These are phyloP conservation scores for Camelina sativa DNA, from an alignment of 345 rosid species.

Conservation along the genomic window DNA sequence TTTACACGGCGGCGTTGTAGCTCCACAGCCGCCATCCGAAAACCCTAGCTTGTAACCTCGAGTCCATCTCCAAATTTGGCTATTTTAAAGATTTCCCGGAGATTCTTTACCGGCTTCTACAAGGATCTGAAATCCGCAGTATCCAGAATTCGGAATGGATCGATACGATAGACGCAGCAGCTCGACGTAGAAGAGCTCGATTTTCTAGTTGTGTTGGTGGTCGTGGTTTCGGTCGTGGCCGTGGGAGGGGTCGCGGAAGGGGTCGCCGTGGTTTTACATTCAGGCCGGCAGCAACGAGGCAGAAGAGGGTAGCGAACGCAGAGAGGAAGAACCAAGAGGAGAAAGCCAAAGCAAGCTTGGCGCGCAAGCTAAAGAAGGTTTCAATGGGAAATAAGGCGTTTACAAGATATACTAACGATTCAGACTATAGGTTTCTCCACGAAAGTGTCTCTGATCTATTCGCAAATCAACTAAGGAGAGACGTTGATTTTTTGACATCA, in stretches of 20 bases:
- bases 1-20: slow-evolving; percentile 2
- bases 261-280: neutral
- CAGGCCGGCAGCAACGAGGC: neutral
- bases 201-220: too few species aligned
- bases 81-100: slow-evolving; percentile 1
- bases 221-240: neutral
- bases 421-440: neutral
- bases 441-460: neutral
- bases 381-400: neutral
- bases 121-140: neutral
- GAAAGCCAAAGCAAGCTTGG: neutral
- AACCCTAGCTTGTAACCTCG: slow-evolving; percentile 2
- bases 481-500: neutral
- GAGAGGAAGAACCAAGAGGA: neutral
- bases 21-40: neutral
- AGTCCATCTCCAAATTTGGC: neutral
- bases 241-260: neutral
- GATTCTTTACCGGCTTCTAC: neutral
- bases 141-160: too few species aligned
- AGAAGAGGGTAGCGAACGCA: neutral
- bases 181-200: too few species aligned
- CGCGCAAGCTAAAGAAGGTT: neutral
- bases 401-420: neutral
- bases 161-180: too few species aligned
- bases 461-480: neutral